A percentile compares a stretch with the other conserved stretches of the same genome.
These are phyloP conservation scores for Phlegmacium glaucopus DNA, from an alignment of 768 basidiomycete genomes.

Conservation along the genomic window DNA sequence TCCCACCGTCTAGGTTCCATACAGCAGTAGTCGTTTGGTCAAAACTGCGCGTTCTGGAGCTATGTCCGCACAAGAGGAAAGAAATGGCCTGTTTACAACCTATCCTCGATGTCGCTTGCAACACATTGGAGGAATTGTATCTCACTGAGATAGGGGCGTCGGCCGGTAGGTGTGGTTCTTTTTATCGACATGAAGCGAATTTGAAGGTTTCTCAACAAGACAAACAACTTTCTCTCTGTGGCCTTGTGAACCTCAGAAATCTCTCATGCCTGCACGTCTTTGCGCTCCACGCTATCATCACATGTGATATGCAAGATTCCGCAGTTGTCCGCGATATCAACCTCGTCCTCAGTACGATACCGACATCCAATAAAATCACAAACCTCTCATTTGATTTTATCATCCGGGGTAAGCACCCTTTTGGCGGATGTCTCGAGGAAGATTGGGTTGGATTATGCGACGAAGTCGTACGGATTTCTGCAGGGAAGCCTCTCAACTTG, in stretches of 20 bases:
- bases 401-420: too few relatives aligned
- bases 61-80: not conserved
- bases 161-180: not conserved
- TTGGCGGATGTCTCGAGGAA: too few relatives aligned
- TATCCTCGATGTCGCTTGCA: conserved; percentile 5
- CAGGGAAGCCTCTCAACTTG: too few relatives aligned
- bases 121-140: conserved; percentile 8
- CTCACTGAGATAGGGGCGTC: not conserved
- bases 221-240: not conserved
- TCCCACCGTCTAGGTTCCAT: not conserved
- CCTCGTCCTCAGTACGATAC: too few relatives aligned
- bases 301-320: not conserved
- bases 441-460: too few relatives aligned
- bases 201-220: not conserved
- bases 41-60: conserved; percentile 4
- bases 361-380: too few relatives aligned
- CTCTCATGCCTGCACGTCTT: not conserved
- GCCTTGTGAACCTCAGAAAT: not conserved
- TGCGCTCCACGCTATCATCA: not conserved
- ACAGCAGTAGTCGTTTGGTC: conserved; percentile 5
- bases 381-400: too few relatives aligned
- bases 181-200: not conserved
- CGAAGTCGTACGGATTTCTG: too few relatives aligned
- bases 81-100: conserved; percentile 5
- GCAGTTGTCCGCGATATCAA: not conserved